Base-by-base conservation (phyloP, 1,139 yeast species). In the Sugiyamaella castrensis region DNA sequence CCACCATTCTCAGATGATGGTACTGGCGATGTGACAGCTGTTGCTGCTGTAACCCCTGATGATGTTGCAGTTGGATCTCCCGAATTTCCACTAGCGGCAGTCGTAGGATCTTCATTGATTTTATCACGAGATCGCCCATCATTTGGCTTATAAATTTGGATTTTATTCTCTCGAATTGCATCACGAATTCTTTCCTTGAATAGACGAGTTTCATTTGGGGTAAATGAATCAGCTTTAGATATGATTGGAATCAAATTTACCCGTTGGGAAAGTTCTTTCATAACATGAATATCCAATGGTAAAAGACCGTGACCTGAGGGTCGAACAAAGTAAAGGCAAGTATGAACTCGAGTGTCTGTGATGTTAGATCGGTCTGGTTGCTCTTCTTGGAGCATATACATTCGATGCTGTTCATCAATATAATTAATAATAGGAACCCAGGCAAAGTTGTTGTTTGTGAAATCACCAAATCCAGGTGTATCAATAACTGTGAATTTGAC, bases 381-480 rank as follows among this genome's bases (percentile, higher is more conserved):
- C 57, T 78, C 84, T 54, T 82, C 86, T 64, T 80, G 86, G 55
- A 77, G 77, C 68, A 82, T 76, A 61, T 74, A 78, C 29, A 71
- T 62, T 56, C 79, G 71, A 58, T 80, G 79, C 63, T 83, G 86
- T 42, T 77, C 77, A 51, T 82, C 88, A 51, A 84, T 75, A 60
- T 72, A 82, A 48, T 79, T 73, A 31, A 75, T 71, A 19, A 82
- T 63, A 0, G 87, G 82, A 1, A 71, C 70, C 86, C 88, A 82
- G 2, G 80, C 70, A 51, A 71, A 73, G 32, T 70, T 68, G 59
- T 82, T 83, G 59, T 80, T 80, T 60, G 84, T 72, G 57, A 74
- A 79, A 60, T 84, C 87, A 53, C 94, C 95, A 70, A 84, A 87
- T 34, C 88, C 88, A 2, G 92, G 92, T 0, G 92, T 84, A 54